These are phyloP conservation scores for Flaveria trinervia DNA, from an alignment of 129 eudicot species.

Conservation along the genomic window DNA sequence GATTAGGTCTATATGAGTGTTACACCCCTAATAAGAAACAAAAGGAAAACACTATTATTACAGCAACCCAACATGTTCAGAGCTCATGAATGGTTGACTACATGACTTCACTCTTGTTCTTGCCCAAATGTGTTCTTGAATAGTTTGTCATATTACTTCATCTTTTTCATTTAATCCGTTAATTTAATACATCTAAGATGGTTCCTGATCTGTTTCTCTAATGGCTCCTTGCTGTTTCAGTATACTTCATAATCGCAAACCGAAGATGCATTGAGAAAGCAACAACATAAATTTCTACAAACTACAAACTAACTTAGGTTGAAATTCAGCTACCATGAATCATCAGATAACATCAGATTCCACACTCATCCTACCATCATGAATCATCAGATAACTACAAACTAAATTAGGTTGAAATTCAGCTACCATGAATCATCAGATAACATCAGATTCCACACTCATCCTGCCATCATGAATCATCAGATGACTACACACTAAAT, in stretches of 20 bases:
- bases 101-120: background rate
- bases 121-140: background rate
- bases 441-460: too few species aligned
- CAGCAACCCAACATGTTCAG: background rate
- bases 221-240: background rate
- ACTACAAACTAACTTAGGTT: too few species aligned
- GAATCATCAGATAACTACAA: too few species aligned
- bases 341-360: too few species aligned
- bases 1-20: background rate
- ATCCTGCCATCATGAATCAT: background rate
- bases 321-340: too few species aligned
- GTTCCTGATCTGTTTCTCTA: conserved; percentile 2
- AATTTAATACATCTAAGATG: background rate
- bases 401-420: background rate
- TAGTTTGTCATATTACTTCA: background rate
- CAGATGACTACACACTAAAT: background rate
- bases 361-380: too few species aligned
- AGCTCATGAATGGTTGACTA: conserved; percentile 2
- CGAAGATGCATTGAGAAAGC: too few species aligned
- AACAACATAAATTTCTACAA: too few species aligned
- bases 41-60: background rate
- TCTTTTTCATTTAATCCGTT: background rate
- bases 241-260: conserved; percentile 8
- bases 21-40: background rate
- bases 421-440: too few species aligned